Evolutionary conservation across 106 monocot genomes (phyloP), one percentile per base, ranked within the genome.

Genomic region (Allium fistulosum): DNA sequence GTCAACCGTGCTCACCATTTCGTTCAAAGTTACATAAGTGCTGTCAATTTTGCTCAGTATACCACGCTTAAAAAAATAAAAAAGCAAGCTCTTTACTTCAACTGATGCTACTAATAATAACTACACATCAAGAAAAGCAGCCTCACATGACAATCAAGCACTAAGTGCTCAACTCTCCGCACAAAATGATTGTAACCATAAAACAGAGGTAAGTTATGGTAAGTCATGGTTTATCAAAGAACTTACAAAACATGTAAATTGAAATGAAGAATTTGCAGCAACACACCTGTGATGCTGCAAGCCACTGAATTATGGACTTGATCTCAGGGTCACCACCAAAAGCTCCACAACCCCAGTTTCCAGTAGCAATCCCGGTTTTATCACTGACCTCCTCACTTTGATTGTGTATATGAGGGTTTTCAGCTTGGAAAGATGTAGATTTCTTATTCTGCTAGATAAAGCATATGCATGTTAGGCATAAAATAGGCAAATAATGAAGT

Each of bases 281-380:
- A 67, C 6, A 12, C 75, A 87, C 96, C 97, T 97, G 97, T 70
- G 97, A 92, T 76, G 97, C 89, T 73, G 92, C 86, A 79, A 97
- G 84, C 97, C 97, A 97, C 73, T 97, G 97, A 76, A 97, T 80
- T 57, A 90, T 84, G 69, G 84, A 73, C 78, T 97, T 97, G 47
- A 97, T 76, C 68, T 92, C 74, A 48, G 83, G 87, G 65, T 97
- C 92, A 69, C 97, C 92, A 61, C 92, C 89, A 89, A 97, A 97
- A 62, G 87, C 97, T 57, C 92, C 97, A 70, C 92, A 97, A 17
- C 97, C 92, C 97, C 97, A 97, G 64, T 97, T 97, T 16, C 97
- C 97, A 55, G 97, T 92, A 55, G 92, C 83, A 75, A 97, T 78
- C 13, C 92, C 97, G 65, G 78, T 65, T 66, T 26, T 71, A 46